These are phyloP conservation scores for Fusarium nygamai DNA, from an alignment of 2,329 filamentous ascomycete species.

Conservation along the genomic window DNA sequence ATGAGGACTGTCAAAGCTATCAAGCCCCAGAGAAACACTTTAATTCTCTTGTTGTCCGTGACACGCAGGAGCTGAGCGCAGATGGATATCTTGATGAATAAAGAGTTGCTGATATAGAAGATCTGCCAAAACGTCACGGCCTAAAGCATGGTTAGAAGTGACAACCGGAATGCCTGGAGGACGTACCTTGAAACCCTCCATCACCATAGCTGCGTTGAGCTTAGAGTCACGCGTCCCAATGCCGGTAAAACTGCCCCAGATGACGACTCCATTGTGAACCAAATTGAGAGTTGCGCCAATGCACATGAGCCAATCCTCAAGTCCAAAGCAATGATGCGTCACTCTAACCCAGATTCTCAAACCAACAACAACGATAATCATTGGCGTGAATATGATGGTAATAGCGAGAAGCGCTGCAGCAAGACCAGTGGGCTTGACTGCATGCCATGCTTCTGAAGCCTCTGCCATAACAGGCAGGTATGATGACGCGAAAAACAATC, in stretches of 20 bases:
- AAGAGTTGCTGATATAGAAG: slow-evolving; percentile 6
- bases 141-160: background rate
- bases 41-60: background rate
- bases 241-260: background rate
- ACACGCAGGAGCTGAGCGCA: slow-evolving; percentile 11
- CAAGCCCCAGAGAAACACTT: background rate
- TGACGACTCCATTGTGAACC: slow-evolving; percentile 9
- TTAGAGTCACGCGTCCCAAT: slow-evolving; percentile 4
- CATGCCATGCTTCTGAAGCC: background rate
- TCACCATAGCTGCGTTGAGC: background rate
- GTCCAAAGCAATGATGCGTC: background rate
- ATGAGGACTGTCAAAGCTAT: background rate
- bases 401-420: background rate
- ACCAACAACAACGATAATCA: background rate
- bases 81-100: slow-evolving; percentile 17
- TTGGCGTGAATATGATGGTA: background rate
- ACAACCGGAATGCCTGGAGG: fast-evolving
- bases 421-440: background rate
- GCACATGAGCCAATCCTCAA: slow-evolving; percentile 16
- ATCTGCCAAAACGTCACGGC: slow-evolving; percentile 5
- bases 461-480: background rate
- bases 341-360: background rate
- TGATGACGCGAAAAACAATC: too few species aligned
- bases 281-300: slow-evolving; percentile 13
- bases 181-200: slow-evolving; percentile 7